Base-by-base conservation (phyloP, 1,139 yeast species). In the Kluyveromyces marxianus region DNA sequence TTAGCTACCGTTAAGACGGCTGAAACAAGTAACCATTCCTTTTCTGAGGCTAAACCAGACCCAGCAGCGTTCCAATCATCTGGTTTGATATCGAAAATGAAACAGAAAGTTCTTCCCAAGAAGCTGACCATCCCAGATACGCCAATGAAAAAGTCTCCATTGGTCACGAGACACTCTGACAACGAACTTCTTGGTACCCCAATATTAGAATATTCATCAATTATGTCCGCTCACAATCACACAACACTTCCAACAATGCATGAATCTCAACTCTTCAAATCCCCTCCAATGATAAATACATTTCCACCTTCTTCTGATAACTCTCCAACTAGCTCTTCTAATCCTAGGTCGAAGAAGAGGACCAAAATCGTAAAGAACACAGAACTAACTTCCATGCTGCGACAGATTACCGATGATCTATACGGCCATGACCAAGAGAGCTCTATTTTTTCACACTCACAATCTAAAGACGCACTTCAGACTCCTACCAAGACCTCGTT, bases 381-480 rank as follows among this genome's bases (percentile, higher is more conserved):
- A 7, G 65, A 58, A 42, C 45, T 63, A 35, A 55, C 65, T 3
- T 57, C 59, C 39, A 59, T 59, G 47, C 48, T 64, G 37, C 67
- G 62, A 50, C 65, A 62, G 46, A 57, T 64, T 40, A 64, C 65
- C 2, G 63, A 62, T 48, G 68, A 64, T 43, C 50, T 64, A 29
- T 64, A 63, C 42, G 68, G 67, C 24, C 51, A 57, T 3, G 58
- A 57, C 14, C 56, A 54, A 35, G 53, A 48, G 30, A 50, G 49
- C n/a, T 44, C 47, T 7, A 25, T 44, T 25, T 49, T 49, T 29
- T 35, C 42, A 8, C 46, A 49, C 2, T 44, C 42, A 6, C 41
- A 43, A 7, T 10, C 36, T 6, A 38, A 29, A 25, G 24, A 35
- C 14, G 5, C 28, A n/a, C 47, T 31, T 34, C 51, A 28, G 39